Evolutionary conservation across 257 asterid species (phyloP).

Genomic region (Solanum pinnatisectum): DNA sequence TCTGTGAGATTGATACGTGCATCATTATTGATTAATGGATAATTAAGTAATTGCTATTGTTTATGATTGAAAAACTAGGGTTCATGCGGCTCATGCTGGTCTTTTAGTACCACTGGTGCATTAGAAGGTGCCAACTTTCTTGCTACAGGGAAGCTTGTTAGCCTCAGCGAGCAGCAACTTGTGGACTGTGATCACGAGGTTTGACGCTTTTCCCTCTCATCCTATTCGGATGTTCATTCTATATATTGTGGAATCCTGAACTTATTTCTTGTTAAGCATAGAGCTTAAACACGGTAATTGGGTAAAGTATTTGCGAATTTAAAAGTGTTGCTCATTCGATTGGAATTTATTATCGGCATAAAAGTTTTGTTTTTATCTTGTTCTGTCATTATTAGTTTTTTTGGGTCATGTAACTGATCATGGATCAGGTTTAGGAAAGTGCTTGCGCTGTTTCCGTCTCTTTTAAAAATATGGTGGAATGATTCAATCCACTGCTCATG

Average conservation of each 20-base stretch:
- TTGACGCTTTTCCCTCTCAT: neutral
- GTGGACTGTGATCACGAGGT: constrained; percentile 96
- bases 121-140: constrained; percentile 81
- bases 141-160: constrained; percentile 73
- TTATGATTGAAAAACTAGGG: constrained; percentile 32
- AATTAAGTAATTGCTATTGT: neutral
- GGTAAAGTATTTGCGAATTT: neutral
- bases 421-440: neutral
- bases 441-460: neutral
- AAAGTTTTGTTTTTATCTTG: neutral
- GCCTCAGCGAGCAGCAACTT: constrained; percentile 91
- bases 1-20: neutral
- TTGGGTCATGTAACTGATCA: neutral
- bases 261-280: neutral
- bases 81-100: constrained; percentile 90
- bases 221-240: neutral
- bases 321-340: neutral
- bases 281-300: neutral
- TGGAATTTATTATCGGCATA: neutral
- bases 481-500: neutral
- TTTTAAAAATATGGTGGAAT: neutral
- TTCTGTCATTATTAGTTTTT: neutral
- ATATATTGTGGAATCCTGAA: neutral
- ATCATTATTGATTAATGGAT: neutral
- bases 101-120: constrained; percentile 84